phyloP scores from a whole-genome alignment of 495 filamentous ascomycete genomes.

The Paragyromitra xinjiangensis region DNA sequence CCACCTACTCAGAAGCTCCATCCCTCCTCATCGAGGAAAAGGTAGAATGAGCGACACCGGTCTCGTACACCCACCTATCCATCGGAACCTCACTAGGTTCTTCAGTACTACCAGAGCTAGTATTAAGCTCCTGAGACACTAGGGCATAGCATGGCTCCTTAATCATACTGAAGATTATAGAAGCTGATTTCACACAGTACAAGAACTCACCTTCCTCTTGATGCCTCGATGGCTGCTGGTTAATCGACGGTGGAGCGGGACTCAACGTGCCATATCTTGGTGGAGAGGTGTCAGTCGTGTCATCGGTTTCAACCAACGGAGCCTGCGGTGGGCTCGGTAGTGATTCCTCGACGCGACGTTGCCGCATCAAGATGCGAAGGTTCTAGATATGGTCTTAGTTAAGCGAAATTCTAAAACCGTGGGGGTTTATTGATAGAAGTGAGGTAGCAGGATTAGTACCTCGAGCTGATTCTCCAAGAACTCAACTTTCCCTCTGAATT shows the following conservation, averaged over 20 bases:
- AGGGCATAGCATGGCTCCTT: not conserved
- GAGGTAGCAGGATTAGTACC: not conserved
- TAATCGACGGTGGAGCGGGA: constrained; percentile 17
- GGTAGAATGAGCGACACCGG: constrained; percentile 1
- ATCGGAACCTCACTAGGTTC: no score
- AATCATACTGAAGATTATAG: not conserved
- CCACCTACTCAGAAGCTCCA: constrained; percentile 2
- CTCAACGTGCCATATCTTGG: constrained; percentile 2
- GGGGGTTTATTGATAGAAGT: no score
- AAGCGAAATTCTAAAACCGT: not conserved
- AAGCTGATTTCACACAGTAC: not conserved
- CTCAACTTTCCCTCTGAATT: not conserved
- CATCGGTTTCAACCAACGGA: not conserved
- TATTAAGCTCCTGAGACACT: not conserved
- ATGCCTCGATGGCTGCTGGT: not conserved
- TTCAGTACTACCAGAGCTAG: not conserved
- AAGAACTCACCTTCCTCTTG: not conserved
- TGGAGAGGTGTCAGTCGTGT: not conserved
- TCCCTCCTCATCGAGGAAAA: constrained; percentile 18
- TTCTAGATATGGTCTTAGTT: not conserved
- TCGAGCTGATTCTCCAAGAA: not conserved
- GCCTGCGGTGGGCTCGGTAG: not conserved
- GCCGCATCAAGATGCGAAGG: not conserved
- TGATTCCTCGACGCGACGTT: not conserved
- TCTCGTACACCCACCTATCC: constrained; percentile 15